Evolutionary conservation across 2,329 filamentous ascomycete species (phyloP).

Genomic region (Berkeleyomyces rouxiae): DNA sequence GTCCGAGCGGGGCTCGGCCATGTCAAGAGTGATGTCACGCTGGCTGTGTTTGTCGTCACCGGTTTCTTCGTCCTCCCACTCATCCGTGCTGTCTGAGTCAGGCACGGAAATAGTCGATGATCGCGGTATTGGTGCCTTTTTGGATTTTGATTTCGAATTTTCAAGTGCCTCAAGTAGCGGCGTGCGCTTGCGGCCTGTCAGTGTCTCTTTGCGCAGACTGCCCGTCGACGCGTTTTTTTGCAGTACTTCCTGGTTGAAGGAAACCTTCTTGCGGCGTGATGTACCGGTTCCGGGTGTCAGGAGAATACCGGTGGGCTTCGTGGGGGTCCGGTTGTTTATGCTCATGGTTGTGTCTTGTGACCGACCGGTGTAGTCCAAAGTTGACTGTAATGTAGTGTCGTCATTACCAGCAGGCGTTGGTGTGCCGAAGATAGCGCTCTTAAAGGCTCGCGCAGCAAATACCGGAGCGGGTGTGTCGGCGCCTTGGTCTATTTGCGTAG

Average conservation of each 20-base stretch:
- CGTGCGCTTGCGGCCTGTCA: constrained; percentile 20
- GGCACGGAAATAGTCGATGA: constrained; percentile 15
- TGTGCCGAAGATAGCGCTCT: constrained; percentile 46
- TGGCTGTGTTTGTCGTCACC: constrained; percentile 24
- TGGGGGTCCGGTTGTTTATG: constrained; percentile 24
- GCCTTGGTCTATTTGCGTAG: constrained; percentile 31
- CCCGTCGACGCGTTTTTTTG: constrained; percentile 24
- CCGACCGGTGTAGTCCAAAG: constrained; percentile 17
- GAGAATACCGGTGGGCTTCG: constrained; percentile 40
- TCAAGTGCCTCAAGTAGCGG: constrained; percentile 31
- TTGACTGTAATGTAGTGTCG: constrained; percentile 18
- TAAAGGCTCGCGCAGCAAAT: constrained; percentile 49
- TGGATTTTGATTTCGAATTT: constrained; percentile 22
- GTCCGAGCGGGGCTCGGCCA: constrained; percentile 57
- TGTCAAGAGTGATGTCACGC: constrained; percentile 49
- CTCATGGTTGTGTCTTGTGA: constrained; percentile 13
- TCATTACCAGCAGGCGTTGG: constrained; percentile 27
- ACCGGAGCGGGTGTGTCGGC: constrained; percentile 51
- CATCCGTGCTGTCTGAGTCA: constrained; percentile 23
- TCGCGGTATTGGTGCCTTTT: constrained; percentile 1
- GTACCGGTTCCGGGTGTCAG: constrained; percentile 47
- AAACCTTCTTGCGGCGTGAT: constrained; percentile 45
- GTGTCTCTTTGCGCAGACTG: constrained; percentile 22
- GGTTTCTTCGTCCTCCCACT: constrained; percentile 38
- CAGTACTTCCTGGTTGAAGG: constrained; percentile 42